A percentile compares a stretch with the other conserved stretches of the same genome.
Evolutionary conservation across 768 basidiomycete species (phyloP).

Genomic region (Suillus fuscotomentosus): DNA sequence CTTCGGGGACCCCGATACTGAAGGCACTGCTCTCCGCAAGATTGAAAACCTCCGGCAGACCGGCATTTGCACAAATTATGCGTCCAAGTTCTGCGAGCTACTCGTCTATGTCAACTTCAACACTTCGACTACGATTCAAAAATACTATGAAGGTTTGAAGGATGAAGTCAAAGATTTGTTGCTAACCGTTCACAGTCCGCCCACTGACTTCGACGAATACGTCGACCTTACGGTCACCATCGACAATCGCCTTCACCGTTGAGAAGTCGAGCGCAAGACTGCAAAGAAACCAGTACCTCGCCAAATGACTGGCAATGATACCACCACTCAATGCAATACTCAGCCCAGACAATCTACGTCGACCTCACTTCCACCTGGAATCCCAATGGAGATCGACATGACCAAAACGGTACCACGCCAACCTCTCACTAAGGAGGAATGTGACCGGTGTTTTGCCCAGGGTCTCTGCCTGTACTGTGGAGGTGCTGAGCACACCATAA

Average conservation of each 20-base stretch:
- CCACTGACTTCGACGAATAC: slow-evolving; percentile 18
- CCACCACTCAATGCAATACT: no score
- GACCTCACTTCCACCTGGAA: slow-evolving; percentile 1
- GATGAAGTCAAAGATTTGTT: slow-evolving; percentile 19
- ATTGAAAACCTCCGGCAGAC: slow-evolving; percentile 31
- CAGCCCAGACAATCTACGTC: background rate
- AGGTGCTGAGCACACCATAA: slow-evolving; percentile 24
- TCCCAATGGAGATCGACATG: slow-evolving; percentile 34
- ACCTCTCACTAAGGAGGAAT: slow-evolving; percentile 28
- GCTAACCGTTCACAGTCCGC: slow-evolving; percentile 13
- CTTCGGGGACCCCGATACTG: slow-evolving; percentile 28
- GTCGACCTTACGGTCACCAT: slow-evolving; percentile 19
- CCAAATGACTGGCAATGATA: no score
- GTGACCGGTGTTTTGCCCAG: slow-evolving; percentile 19
- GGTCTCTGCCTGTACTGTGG: slow-evolving; percentile 39
- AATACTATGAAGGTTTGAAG: slow-evolving; percentile 31
- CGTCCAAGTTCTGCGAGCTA: slow-evolving; percentile 26
- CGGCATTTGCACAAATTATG: slow-evolving; percentile 25
- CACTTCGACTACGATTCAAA: slow-evolving; percentile 28
- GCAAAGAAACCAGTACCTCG: background rate
- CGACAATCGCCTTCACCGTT: slow-evolving; percentile 26
- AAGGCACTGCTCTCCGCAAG: slow-evolving; percentile 25
- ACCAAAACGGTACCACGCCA: slow-evolving; percentile 13
- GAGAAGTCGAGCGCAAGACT: slow-evolving; percentile 16
- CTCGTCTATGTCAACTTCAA: slow-evolving; percentile 11